Base-by-base conservation (phyloP, 306 rosid genomes). In the Prunus armeniaca region DNA sequence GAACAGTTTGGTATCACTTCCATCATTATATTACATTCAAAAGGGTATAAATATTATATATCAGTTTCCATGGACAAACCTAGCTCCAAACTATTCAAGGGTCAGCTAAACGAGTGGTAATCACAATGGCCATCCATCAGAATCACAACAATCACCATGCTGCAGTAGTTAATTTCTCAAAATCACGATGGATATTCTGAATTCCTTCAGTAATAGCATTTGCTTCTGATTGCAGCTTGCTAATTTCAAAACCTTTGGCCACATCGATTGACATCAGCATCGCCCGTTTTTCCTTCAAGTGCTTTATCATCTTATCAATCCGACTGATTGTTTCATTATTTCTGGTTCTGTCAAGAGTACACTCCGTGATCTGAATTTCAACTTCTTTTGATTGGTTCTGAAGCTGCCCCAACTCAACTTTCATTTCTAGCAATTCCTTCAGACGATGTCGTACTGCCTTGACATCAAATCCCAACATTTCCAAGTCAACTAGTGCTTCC, bases 391-490 rank as follows among this genome's bases (percentile, higher is more conserved):
- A 73, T 24, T 12, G 19, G n/a, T 67, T 18, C 24, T 41, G 50
- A 73, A 73, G 69, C 9, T 46, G 24, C 64, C 67, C 70, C 74
- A 79, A 30, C 64, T 67, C 14, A 15, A 38, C 38, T 80, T 57
- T 74, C 17, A 22, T 58, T 27, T 12, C 46, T 14, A 45, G 57
- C 83, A 73, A 15, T 27, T 34, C 62, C 14, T 24, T 74, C 56
- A 80, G 52, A 12, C 32, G 24, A 41, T 47, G 22, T 12, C 20
- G 66, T n/a, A 56, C 28, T 47, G 51, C 55, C 46, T 65, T 20
- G 49, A 58, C 83, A 57, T 80, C 70, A 49, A 73, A 80, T 74
- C 83, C 83, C 43, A 74, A 0, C 19, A 3, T 41, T 34, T 56
- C 75, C 46, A 66, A 10, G 17, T 73, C 79, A 73, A 5, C 38